Conservation (phyloP, 2,329 filamentous ascomycete species). For the Lecanicillium sp. region DNA sequence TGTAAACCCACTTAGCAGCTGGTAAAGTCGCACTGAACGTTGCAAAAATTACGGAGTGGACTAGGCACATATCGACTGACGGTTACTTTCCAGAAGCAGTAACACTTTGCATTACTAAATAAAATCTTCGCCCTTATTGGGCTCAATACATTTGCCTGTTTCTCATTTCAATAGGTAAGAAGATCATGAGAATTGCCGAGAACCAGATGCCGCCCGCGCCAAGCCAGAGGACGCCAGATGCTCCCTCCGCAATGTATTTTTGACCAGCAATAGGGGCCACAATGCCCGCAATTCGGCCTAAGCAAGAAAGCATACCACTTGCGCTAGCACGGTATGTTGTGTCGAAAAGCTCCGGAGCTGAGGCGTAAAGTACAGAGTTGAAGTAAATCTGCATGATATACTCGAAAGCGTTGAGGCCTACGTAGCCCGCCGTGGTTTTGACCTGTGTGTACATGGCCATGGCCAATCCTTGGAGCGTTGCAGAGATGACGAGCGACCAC, state of each 20-base stretch:
- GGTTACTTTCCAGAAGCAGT: too few relatives aligned
- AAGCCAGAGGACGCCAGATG: conserved; percentile 5
- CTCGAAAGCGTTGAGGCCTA: conserved; percentile 18
- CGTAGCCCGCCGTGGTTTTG: conserved; percentile 13
- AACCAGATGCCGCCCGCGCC: conserved; percentile 7
- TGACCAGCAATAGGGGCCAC: conserved; percentile 7
- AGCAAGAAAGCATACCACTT: conserved; percentile 6
- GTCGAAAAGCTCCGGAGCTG: conserved; percentile 11
- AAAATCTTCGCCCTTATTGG: too few relatives aligned
- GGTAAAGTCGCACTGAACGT: too few relatives aligned
- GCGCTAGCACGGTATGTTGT: conserved; percentile 5
- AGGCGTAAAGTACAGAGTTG: conserved; percentile 13
- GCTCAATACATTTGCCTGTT: conserved; percentile 5
- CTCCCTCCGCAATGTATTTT: conserved; percentile 5
- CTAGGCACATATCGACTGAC: too few relatives aligned
- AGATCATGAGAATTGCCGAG: neutral
- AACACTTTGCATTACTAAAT: too few relatives aligned
- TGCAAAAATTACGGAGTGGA: too few relatives aligned
- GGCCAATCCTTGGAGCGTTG: conserved; percentile 15
- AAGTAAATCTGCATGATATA: conserved; percentile 21
- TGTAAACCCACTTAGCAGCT: too few relatives aligned
- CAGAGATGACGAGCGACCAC: conserved; percentile 18
- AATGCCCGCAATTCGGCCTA: conserved; percentile 7
- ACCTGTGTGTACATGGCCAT: conserved; percentile 18
- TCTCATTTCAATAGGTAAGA: conserved; percentile 7